Evolutionary conservation across 1,284 basidiomycete species (phyloP), one percentile per base, ranked within the genome.

Genomic region (Garcileccinum viscosum): DNA sequence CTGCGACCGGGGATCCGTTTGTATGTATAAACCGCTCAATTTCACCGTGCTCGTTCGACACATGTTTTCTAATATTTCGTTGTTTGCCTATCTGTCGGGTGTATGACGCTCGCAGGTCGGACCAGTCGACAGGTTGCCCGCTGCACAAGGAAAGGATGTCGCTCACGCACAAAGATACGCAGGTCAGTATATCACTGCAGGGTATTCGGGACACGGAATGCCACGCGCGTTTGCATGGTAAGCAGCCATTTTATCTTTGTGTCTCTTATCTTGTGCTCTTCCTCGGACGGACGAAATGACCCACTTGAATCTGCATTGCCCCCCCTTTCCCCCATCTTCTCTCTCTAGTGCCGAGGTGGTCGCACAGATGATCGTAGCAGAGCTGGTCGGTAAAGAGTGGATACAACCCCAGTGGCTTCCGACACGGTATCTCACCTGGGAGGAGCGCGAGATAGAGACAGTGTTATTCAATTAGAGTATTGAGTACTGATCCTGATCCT

Each of bases 191-290:
- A 87, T 95, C 24, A 83, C 90, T 2, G 93, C 90, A 1, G 94
- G 94, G 11, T 95, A 90, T 75, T 84, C 87, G 0, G 93, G 93
- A 0, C 93, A 95, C 73, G 94, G 94, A 0, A 95, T 95, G 93
- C 89, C 93, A 5, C 86, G 93, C 3, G 89, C 92, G 0, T 93
- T 86, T 75, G 87, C 85, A 56, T 94, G 92, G 47, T 69, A 12
- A n/a, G 66, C 53, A 56, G 19, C 53, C 19, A 5, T 22, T 7
- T 32, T 35, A 4, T 35, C n/a, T 22, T n/a, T 19, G 35, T 32
- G 11, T 59, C 42, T 50, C 66, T 37, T 24, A 27, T 22, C 50
- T 5, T 24, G 24, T 14, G 9, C 5, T 37, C 24, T 44, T 5
- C 38, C 44, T 33, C 1, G 12, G 27, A 27, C 24, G 12, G 17